phyloP scores from a whole-genome alignment of 345 rosid species.

The Linum usitatissimum region DNA sequence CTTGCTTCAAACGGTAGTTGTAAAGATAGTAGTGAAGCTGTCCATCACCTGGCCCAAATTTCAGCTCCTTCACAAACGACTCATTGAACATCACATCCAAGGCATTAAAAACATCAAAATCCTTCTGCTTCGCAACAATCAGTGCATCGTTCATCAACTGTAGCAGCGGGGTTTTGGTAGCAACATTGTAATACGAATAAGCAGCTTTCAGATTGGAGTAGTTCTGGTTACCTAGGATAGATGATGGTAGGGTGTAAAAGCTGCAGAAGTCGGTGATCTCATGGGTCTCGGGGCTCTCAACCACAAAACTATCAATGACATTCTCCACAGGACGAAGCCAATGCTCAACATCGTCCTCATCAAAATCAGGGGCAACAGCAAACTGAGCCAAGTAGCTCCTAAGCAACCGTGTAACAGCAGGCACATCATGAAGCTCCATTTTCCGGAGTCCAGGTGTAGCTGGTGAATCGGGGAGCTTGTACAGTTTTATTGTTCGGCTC shows the following conservation, averaged over 20 bases:
- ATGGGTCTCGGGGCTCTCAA: slow-evolving; percentile 74
- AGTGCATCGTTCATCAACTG: slow-evolving; percentile 90
- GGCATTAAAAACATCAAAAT: slow-evolving; percentile 80
- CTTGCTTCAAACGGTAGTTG: slow-evolving; percentile 50
- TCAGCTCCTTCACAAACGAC: slow-evolving; percentile 75
- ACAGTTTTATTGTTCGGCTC: slow-evolving; percentile 88
- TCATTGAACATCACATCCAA: slow-evolving; percentile 92
- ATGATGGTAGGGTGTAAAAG: slow-evolving; percentile 89
- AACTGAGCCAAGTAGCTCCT: slow-evolving; percentile 62
- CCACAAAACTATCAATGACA: slow-evolving; percentile 76
- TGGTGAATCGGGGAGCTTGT: slow-evolving; percentile 68
- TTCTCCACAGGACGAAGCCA: slow-evolving; percentile 81
- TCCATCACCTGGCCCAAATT: slow-evolving; percentile 92
- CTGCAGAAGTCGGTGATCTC: slow-evolving; percentile 91
- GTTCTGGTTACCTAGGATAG: slow-evolving; percentile 78
- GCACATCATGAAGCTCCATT: slow-evolving; percentile 79
- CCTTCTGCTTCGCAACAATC: slow-evolving; percentile 71
- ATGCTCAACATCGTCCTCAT: slow-evolving; percentile 75
- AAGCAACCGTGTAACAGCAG: slow-evolving; percentile 73
- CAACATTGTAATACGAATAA: slow-evolving; percentile 82
- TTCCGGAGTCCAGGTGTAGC: slow-evolving; percentile 76
- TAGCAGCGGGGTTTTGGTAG: slow-evolving; percentile 67
- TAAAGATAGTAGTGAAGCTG: slow-evolving; percentile 89
- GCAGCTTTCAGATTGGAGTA: slow-evolving; percentile 76
- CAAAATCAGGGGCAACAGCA: slow-evolving; percentile 77